phyloP scores from a whole-genome alignment of 768 basidiomycete species.

The Rhodosporidiobolus odoratus region DNA sequence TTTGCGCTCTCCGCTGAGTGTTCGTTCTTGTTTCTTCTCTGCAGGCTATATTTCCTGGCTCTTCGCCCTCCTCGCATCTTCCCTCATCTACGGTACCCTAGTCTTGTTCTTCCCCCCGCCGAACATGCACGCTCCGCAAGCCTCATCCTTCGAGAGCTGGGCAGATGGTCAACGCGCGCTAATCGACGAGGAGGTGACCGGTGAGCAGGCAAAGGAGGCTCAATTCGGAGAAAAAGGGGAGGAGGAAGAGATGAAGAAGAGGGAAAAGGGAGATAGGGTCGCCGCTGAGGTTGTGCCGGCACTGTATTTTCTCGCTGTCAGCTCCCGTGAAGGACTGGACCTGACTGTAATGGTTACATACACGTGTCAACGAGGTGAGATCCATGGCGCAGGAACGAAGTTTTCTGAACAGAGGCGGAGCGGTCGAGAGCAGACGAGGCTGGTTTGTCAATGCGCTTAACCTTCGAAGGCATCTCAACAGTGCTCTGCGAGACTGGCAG shows the following conservation, averaged over 20 bases:
- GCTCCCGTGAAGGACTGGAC: too few relatives aligned
- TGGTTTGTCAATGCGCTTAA: too few relatives aligned
- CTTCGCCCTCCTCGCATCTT: constrained; percentile 16
- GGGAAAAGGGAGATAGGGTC: neutral
- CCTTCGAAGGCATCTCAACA: too few relatives aligned
- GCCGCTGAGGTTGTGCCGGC: neutral
- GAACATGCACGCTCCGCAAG: constrained; percentile 11
- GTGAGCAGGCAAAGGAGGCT: neutral
- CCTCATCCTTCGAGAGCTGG: constrained; percentile 22
- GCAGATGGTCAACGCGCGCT: constrained; percentile 30
- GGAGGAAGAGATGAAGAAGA: too few relatives aligned
- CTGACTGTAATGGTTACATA: too few relatives aligned
- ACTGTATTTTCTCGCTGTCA: neutral
- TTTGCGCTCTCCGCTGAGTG: too few relatives aligned
- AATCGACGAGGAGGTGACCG: constrained; percentile 8
- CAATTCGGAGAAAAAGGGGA: neutral
- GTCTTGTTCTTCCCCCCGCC: constrained; percentile 4
- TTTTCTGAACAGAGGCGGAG: too few relatives aligned
- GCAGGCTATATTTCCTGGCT: constrained; percentile 22
- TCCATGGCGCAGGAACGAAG: too few relatives aligned
- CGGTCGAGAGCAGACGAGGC: too few relatives aligned
- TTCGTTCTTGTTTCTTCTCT: neutral
- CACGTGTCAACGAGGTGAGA: too few relatives aligned
- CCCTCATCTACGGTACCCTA: constrained; percentile 14
- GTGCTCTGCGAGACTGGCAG: too few relatives aligned